These are phyloP conservation scores for Blastocystis sp. DNA, from an alignment of 352 stramenopile genomes.

Conservation along the genomic window DNA sequence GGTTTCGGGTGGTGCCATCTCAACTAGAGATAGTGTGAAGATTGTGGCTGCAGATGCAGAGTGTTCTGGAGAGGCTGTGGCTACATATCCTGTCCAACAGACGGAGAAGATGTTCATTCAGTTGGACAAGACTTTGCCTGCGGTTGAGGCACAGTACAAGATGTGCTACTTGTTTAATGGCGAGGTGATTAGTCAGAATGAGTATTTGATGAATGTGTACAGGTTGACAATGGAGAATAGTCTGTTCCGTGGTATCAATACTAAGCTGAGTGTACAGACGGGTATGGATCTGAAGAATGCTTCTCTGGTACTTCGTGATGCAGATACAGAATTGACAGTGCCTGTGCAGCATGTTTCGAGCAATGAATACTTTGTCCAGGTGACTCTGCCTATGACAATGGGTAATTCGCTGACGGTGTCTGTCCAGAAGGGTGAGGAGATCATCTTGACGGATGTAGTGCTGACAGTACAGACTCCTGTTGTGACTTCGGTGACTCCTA, in stretches of 20 bases:
- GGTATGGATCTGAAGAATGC: not conserved
- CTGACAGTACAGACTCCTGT: not conserved
- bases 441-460: not conserved
- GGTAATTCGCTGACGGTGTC: not conserved
- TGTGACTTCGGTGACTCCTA: not conserved
- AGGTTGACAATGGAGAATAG: not conserved
- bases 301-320: not conserved
- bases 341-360: not conserved
- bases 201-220: constrained; percentile 27
- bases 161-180: constrained; percentile 56
- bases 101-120: not conserved
- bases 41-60: not conserved
- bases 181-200: constrained; percentile 44
- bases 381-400: not conserved
- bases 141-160: not conserved
- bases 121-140: not conserved
- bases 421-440: constrained; percentile 3
- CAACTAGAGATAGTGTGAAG: constrained; percentile 7
- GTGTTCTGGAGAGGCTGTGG: not conserved
- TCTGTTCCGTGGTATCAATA: constrained; percentile 11
- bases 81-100: constrained; percentile 13
- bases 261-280: not conserved
- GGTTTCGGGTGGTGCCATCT: not conserved
- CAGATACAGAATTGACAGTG: not conserved
- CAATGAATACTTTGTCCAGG: not conserved